Evolutionary conservation across 1,284 basidiomycete genomes (phyloP).

Genomic region (Rhizoctonia solani): DNA sequence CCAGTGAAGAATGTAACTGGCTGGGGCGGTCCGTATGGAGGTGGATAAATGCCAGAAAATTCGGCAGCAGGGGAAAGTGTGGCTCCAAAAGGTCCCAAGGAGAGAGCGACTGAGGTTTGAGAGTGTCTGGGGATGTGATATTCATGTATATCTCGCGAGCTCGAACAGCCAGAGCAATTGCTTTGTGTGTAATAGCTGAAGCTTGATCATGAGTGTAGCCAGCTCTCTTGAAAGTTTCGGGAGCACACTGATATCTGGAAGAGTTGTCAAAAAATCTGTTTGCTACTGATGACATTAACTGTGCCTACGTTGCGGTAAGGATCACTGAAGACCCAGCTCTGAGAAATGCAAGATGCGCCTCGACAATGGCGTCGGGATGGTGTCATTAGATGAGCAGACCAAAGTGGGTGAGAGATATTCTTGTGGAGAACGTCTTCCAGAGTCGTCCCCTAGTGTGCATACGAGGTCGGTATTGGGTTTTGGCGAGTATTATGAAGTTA

Average conservation of each 20-base stretch:
- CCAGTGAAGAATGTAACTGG: slow-evolving; percentile 33
- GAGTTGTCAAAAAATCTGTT: background rate
- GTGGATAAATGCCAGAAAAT: slow-evolving; percentile 73
- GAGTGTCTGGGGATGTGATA: slow-evolving; percentile 4
- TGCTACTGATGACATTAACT: background rate
- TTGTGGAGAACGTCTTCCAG: slow-evolving; percentile 61
- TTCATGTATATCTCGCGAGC: slow-evolving; percentile 50
- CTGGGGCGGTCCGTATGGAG: slow-evolving; percentile 65
- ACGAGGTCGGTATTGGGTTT: background rate
- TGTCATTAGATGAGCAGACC: slow-evolving; percentile 66
- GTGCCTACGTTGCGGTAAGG: slow-evolving; percentile 62
- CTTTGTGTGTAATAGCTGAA: slow-evolving; percentile 55
- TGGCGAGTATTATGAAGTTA: slow-evolving; percentile 38
- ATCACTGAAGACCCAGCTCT: slow-evolving; percentile 64
- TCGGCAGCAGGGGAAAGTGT: slow-evolving; percentile 70
- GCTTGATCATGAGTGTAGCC: slow-evolving; percentile 57
- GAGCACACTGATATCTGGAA: slow-evolving; percentile 66
- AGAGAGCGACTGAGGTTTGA: slow-evolving; percentile 59
- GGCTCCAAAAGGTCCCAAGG: slow-evolving; percentile 76
- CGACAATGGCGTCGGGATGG: slow-evolving; percentile 58
- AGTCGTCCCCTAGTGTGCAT: slow-evolving; percentile 60
- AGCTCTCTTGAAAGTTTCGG: slow-evolving; percentile 57
- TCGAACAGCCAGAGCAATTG: slow-evolving; percentile 57
- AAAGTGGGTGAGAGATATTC: slow-evolving; percentile 62
- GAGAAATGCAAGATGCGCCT: slow-evolving; percentile 63